A percentile compares a stretch with the other conserved stretches of the same genome.
phyloP scores from a whole-genome alignment of 768 basidiomycete species.

The Lactifluus echinatus region DNA sequence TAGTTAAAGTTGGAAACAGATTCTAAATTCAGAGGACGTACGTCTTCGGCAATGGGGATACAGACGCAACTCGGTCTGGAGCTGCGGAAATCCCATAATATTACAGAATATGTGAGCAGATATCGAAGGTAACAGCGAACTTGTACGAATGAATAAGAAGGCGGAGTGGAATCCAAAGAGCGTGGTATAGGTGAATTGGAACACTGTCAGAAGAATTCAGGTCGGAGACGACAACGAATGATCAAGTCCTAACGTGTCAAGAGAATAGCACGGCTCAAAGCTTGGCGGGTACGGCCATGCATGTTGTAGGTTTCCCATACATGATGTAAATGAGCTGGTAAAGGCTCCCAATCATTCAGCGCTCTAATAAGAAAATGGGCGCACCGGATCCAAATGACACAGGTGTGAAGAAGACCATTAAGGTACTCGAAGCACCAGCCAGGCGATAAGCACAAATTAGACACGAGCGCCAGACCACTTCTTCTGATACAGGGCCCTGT shows the following conservation, averaged over 20 bases:
- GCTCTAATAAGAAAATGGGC: conserved; percentile 20
- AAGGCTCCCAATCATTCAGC: conserved; percentile 4
- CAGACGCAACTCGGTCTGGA: conserved; percentile 43
- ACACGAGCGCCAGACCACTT: conserved; percentile 84
- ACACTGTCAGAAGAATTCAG: conserved; percentile 38
- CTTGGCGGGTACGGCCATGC: conserved; percentile 57
- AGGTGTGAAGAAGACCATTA: conserved; percentile 75
- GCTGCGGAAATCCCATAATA: conserved; percentile 81
- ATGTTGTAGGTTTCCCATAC: conserved; percentile 78
- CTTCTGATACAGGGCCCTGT: conserved; percentile 90
- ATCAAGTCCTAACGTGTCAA: conserved; percentile 37
- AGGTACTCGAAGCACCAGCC: conserved; percentile 41
- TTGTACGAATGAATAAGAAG: conserved; percentile 80
- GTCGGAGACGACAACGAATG: not conserved
- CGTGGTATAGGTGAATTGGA: conserved; percentile 87
- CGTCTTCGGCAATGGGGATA: conserved; percentile 45
- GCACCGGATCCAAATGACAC: conserved; percentile 82
- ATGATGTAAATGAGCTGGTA: conserved; percentile 83
- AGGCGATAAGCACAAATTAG: conserved; percentile 68
- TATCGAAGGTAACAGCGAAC: conserved; percentile 71
- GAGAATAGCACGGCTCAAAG: conserved; percentile 53
- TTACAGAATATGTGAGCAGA: conserved; percentile 89
- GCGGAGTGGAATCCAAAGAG: conserved; percentile 82
- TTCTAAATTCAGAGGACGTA: conserved; percentile 35
- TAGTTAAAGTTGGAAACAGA: not conserved